Evolutionary conservation across 208 protist species (phyloP), one percentile per base, ranked within the genome.

Genomic region (Leishmania guyanensis): DNA sequence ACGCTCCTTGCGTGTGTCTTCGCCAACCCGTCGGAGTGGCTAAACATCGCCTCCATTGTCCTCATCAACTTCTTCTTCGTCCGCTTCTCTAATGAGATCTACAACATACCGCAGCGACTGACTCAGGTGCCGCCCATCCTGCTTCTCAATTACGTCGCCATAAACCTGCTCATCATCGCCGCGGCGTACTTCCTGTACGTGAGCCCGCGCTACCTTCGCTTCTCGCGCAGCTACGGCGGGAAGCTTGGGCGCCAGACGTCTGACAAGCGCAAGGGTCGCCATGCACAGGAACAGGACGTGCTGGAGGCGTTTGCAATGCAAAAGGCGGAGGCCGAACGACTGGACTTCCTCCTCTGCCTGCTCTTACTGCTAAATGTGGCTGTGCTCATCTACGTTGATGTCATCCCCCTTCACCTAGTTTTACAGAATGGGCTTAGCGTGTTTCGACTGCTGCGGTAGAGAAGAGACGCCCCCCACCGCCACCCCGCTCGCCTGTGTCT

Each of bases 41-140:
- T 93, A 5, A 91, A 92, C 80, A 86, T 89, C 64, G 60, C 70
- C 20, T 85, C 70, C 8, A 79, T 91, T 48, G 77, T 91, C 8
- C 70, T 94, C 16, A 84, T 84, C 62, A 95, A 97, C 77, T 79
- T 97, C 62, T 71, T 90, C 16, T 66, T 97, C 8, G 86, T 93
- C 4, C 88, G 86, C 14, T 91, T 85, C 69, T 93, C 93, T 4
- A 68, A 78, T n/a, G 62, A 91, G 56, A 68, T 95, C 0, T 90
- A 93, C 64, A 75, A 90, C 16, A 54, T 94, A 14, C 93, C 91
- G 36, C 76, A 77, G n/a, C 39, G 92, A 14, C 69, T 94, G 17
- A 51, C n/a, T 20, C 58, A 85, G 56, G 60, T 90, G 26, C 84
- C 84, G 22, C 80, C 79, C 22, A 53, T 81, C 33, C 43, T 79